A percentile compares a stretch with the other conserved stretches of the same genome.
Conservation (phyloP, 2,329 filamentous ascomycete genomes). For the Curvularia hawaiiensis region DNA sequence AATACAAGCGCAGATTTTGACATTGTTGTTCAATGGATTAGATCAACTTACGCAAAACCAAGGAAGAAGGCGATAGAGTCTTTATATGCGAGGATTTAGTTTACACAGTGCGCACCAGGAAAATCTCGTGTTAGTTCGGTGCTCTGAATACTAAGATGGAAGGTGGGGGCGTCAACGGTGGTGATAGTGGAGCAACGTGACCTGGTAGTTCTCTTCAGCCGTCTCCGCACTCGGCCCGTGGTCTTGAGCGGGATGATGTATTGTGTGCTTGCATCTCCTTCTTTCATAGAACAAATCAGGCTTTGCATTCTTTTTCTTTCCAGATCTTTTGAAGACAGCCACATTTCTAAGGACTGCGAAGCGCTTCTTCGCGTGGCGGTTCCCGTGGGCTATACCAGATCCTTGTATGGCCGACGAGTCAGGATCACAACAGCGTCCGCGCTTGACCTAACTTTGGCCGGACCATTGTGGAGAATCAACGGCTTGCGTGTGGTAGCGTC, state of each 20-base stretch:
- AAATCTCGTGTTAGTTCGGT: neutral
- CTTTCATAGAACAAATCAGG: neutral
- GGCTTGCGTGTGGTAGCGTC: neutral
- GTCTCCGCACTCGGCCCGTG: neutral
- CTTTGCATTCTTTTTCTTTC: neutral
- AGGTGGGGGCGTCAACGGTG: neutral
- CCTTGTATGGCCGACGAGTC: neutral
- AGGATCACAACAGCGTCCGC: neutral
- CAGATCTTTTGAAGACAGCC: neutral
- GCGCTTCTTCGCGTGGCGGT: neutral
- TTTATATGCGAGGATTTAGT: neutral
- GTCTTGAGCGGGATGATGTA: neutral
- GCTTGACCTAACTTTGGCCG: neutral
- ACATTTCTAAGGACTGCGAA: neutral
- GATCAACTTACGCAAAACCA: neutral
- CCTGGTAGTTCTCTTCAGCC: neutral
- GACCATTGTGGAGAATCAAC: neutral
- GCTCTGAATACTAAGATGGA: neutral
- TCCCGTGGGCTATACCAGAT: neutral
- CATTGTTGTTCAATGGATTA: slow-evolving; percentile 17
- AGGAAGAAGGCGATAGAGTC: neutral
- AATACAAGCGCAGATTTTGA: slow-evolving; percentile 50
- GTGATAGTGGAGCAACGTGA: neutral
- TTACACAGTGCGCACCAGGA: neutral
- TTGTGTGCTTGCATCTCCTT: neutral